Percentiles rank a stretch among this genome's conserved stretches.
Evolutionary conservation across 179 eudicot genomes (phyloP).

Genomic region (Spergularia azorica): DNA sequence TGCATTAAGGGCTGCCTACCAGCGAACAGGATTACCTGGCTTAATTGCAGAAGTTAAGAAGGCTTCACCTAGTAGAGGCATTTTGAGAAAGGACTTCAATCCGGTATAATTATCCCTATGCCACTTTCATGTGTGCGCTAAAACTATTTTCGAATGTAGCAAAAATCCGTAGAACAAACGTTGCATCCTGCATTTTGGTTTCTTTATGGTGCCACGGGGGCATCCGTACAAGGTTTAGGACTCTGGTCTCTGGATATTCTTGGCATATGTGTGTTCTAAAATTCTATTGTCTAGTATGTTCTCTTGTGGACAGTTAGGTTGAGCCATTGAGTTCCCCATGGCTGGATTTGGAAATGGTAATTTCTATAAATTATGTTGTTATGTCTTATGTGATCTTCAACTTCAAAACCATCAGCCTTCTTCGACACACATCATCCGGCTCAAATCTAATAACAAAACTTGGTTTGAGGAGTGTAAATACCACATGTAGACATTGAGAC

Average conservation of each 20-base stretch:
- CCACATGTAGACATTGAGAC: too few relatives aligned
- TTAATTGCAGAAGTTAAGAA: constrained; percentile 98
- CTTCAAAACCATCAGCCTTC: neutral
- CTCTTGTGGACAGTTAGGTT: neutral
- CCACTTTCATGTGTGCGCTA: neutral
- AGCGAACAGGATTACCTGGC: constrained; percentile 76
- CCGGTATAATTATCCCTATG: constrained; percentile 52
- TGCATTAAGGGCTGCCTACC: constrained; percentile 71
- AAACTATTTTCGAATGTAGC: neutral
- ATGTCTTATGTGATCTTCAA: too few relatives aligned
- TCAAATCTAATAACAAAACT: too few relatives aligned
- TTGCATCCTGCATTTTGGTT: constrained; percentile 1
- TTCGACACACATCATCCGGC: too few relatives aligned
- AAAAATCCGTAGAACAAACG: neutral
- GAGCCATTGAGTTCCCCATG: neutral
- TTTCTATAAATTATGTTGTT: too few relatives aligned
- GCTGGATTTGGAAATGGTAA: too few relatives aligned
- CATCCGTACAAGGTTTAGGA: neutral
- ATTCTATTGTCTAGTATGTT: neutral
- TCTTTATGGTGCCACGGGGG: neutral
- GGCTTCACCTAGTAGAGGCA: constrained; percentile 99
- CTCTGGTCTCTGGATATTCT: neutral
- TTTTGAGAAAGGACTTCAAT: constrained; percentile 81
- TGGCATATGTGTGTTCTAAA: neutral
- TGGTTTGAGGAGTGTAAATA: too few relatives aligned